Conservation (phyloP, 2,329 filamentous ascomycete genomes). For the Botrytis elliptica region DNA sequence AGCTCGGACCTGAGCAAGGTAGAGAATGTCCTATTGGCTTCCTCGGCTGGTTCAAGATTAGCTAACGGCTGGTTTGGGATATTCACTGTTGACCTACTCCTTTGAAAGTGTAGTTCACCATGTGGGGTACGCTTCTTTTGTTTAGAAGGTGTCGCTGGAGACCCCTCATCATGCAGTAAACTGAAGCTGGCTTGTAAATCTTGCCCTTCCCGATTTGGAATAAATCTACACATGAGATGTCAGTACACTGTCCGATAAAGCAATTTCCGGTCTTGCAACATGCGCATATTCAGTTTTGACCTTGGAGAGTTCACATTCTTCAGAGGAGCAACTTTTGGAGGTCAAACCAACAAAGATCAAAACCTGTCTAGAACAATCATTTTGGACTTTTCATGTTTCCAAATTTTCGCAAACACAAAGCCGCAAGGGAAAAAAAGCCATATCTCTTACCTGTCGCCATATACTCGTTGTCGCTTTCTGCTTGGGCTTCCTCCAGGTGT, state of each 20-base stretch:
- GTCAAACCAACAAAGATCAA: not conserved
- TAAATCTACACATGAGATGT: conserved; percentile 65
- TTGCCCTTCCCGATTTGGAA: conserved; percentile 88
- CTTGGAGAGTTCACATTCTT: not conserved
- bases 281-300: not conserved
- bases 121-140: conserved; percentile 82
- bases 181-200: conserved; percentile 93
- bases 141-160: conserved; percentile 85
- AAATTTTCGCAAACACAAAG: not conserved
- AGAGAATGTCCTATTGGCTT: conserved; percentile 92
- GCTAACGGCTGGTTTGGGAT: not conserved
- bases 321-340: not conserved
- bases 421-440: conserved; percentile 2
- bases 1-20: conserved; percentile 84
- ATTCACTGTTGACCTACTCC: conserved; percentile 57
- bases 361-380: not conserved
- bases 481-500: conserved; percentile 66
- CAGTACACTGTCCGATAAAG: conserved; percentile 24
- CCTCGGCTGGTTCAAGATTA: conserved; percentile 62
- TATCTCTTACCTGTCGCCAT: conserved; percentile 51
- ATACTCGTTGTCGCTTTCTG: conserved; percentile 65
- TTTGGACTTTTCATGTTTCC: not conserved
- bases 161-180: conserved; percentile 86
- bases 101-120: conserved; percentile 91
- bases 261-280: not conserved